A percentile compares a stretch with the other conserved stretches of the same genome.
Conservation (phyloP, 1,284 basidiomycete species). For the Ganoderma boninense region DNA sequence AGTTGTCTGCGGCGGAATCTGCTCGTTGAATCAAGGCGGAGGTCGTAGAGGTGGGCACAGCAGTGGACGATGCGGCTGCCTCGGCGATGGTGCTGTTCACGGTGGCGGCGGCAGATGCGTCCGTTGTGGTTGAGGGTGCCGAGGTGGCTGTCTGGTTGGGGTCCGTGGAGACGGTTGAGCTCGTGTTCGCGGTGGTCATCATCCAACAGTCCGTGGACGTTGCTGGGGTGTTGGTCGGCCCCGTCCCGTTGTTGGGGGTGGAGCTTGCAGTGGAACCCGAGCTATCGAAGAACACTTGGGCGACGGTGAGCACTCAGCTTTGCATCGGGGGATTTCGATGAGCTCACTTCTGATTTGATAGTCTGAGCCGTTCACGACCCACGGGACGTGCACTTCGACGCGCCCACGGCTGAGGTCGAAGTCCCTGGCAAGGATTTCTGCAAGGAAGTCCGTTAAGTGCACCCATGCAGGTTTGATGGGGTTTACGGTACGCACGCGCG, state of each 20-base stretch:
- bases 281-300: neutral
- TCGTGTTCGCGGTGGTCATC: neutral
- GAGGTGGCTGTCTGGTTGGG: neutral
- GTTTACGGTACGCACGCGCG: constrained; percentile 13
- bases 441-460: neutral
- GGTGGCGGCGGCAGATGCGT: neutral
- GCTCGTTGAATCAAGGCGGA: neutral
- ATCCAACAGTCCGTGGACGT: neutral
- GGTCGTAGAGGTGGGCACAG: neutral
- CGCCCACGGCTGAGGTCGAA: constrained; percentile 49
- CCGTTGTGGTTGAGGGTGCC: neutral
- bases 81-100: neutral
- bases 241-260: neutral
- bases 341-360: constrained; percentile 56
- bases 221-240: neutral
- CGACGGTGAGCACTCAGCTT: neutral
- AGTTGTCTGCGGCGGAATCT: neutral
- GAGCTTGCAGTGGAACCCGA: neutral
- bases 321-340: neutral
- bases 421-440: constrained; percentile 49
- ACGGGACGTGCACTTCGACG: constrained; percentile 50
- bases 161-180: neutral
- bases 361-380: constrained; percentile 46
- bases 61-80: neutral
- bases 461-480: no score